Conservation (phyloP, 1,284 basidiomycete genomes). For the Coniophora puteana region DNA sequence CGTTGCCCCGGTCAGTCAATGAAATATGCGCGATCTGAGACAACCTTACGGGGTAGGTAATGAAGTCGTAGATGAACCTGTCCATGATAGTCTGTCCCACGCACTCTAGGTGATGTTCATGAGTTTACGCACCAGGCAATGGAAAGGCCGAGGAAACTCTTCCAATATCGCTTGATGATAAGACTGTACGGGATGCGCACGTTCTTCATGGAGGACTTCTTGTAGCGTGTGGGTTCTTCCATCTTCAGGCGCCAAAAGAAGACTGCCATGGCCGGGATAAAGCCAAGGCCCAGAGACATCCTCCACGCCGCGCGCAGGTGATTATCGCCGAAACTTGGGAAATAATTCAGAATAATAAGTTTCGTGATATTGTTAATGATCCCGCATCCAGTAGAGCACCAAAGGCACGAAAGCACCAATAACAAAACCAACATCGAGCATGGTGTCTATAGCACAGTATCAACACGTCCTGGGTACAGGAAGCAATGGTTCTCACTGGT, state of each 20-base stretch:
- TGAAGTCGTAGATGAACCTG: conserved; percentile 87
- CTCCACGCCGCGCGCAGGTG: conserved; percentile 89
- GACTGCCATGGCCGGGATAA: conserved; percentile 77
- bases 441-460: conserved; percentile 64
- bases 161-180: conserved; percentile 80
- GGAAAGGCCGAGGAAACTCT: conserved; percentile 63
- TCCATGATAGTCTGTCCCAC: background rate
- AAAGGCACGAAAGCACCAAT: conserved; percentile 81
- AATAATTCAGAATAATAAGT: no score
- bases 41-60: conserved; percentile 64
- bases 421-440: conserved; percentile 91
- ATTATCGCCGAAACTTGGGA: conserved; percentile 63
- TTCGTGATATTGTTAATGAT: background rate
- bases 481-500: conserved; percentile 71
- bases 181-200: conserved; percentile 75
- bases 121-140: conserved; percentile 55
- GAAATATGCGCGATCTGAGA: conserved; percentile 6
- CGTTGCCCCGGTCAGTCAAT: no score
- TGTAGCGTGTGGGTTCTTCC: conserved; percentile 73
- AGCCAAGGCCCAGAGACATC: conserved; percentile 83
- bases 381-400: conserved; percentile 82
- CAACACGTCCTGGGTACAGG: conserved; percentile 2
- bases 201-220: conserved; percentile 73
- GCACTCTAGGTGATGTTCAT: background rate
- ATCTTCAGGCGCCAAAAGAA: conserved; percentile 87